Conservation (phyloP, 2,329 filamentous ascomycete genomes). For the Ascomycota sp. region DNA sequence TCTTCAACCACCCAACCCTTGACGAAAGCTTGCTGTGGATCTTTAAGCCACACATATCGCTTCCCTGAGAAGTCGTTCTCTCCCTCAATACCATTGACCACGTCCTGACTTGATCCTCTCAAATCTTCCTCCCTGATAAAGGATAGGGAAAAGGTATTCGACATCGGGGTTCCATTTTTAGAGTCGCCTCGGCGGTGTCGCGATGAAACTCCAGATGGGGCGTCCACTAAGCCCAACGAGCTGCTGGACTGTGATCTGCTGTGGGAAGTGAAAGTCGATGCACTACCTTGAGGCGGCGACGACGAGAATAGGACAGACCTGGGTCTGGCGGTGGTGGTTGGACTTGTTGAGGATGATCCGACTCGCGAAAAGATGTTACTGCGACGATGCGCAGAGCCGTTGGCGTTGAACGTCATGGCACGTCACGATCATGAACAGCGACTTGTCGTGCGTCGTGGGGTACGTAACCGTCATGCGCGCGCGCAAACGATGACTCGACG, state of each 20-base stretch:
- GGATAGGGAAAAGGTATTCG: conserved; percentile 77
- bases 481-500: conserved; percentile 7
- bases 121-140: conserved; percentile 83
- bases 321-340: conserved; percentile 32
- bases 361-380: conserved; percentile 61
- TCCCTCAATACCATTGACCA: conserved; percentile 60
- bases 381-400: conserved; percentile 39
- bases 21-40: conserved; percentile 69
- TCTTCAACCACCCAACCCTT: conserved; percentile 85
- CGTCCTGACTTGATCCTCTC: conserved; percentile 26
- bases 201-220: conserved; percentile 14
- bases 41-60: conserved; percentile 91
- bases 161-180: conserved; percentile 36
- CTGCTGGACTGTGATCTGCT: conserved; percentile 46
- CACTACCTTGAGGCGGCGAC: conserved; percentile 21
- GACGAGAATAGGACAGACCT: conserved; percentile 54
- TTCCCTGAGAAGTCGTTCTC: conserved; percentile 98
- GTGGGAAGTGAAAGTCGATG: conserved; percentile 28
- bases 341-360: conserved; percentile 40
- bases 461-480: conserved; percentile 1
- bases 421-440: conserved; percentile 5
- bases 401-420: conserved; percentile 15
- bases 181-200: conserved; percentile 34
- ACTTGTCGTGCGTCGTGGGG: background rate
- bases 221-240: conserved; percentile 20